Evolutionary conservation across 2,329 filamentous ascomycete species (phyloP).

Genomic region (Sordariomycetes sp.): DNA sequence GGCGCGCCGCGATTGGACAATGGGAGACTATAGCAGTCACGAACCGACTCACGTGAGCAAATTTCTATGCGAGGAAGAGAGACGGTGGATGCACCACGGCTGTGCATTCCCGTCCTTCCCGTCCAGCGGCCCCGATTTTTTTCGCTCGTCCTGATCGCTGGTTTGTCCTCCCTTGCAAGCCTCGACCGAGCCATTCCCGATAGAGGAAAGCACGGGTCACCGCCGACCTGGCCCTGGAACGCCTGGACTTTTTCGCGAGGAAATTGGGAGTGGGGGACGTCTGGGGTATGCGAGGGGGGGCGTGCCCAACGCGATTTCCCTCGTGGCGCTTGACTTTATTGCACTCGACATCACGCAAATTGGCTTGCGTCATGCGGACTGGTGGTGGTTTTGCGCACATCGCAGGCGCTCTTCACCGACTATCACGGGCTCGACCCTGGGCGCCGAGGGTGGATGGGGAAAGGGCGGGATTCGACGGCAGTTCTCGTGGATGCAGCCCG

Average conservation of each 20-base stretch:
- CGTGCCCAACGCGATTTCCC: neutral
- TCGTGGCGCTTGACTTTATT: neutral
- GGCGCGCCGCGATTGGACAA: neutral
- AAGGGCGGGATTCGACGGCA: neutral
- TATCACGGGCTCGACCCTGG: neutral
- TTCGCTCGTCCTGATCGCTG: neutral
- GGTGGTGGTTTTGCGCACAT: neutral
- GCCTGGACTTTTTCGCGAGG: neutral
- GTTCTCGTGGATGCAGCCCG: neutral
- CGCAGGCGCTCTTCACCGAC: neutral
- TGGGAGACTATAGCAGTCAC: neutral
- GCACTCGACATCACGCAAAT: neutral
- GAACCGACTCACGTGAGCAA: constrained; percentile 1
- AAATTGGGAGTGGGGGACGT: neutral
- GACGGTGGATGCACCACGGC: neutral
- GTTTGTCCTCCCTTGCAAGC: neutral
- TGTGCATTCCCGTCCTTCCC: constrained; percentile 5
- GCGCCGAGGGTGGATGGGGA: neutral
- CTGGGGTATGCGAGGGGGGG: neutral
- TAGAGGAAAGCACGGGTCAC: neutral
- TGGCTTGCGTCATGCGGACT: neutral
- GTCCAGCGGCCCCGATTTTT: neutral
- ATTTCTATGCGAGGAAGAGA: constrained; percentile 3
- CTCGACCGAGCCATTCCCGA: neutral
- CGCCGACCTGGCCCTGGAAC: neutral